phyloP scores from a whole-genome alignment of 805 yeast species.

The Jamesozyma piceae region DNA sequence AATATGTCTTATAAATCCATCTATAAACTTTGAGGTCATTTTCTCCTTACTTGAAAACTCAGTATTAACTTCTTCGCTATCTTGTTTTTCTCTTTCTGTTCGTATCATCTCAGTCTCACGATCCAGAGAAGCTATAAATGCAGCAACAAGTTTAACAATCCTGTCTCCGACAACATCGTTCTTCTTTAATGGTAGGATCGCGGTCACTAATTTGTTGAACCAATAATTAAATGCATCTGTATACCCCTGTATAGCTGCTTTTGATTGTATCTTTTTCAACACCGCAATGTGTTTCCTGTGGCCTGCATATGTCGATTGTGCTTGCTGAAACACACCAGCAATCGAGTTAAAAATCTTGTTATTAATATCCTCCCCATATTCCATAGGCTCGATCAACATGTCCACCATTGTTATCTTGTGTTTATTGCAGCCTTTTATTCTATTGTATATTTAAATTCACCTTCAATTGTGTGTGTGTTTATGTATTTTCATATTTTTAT shows the following conservation, averaged over 20 bases:
- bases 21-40: conserved; percentile 45
- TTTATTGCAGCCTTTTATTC: no score
- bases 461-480: no score
- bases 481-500: background rate
- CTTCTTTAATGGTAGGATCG: conserved; percentile 57
- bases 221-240: conserved; percentile 51
- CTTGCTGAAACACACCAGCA: conserved; percentile 68
- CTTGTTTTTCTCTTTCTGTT: conserved; percentile 19
- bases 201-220: conserved; percentile 55
- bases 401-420: background rate
- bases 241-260: conserved; percentile 42
- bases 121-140: conserved; percentile 43
- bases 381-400: background rate
- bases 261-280: conserved; percentile 47
- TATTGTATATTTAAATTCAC: no score
- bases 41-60: conserved; percentile 32
- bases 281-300: conserved; percentile 67
- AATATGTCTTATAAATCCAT: conserved; percentile 53
- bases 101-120: conserved; percentile 14
- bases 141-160: conserved; percentile 57
- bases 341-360: conserved; percentile 38
- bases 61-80: conserved; percentile 17
- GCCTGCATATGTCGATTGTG: conserved; percentile 63
- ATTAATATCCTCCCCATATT: conserved; percentile 22
- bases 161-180: conserved; percentile 67